Conservation (phyloP, 257 asterid genomes). For the Nicotiana paniculata region DNA sequence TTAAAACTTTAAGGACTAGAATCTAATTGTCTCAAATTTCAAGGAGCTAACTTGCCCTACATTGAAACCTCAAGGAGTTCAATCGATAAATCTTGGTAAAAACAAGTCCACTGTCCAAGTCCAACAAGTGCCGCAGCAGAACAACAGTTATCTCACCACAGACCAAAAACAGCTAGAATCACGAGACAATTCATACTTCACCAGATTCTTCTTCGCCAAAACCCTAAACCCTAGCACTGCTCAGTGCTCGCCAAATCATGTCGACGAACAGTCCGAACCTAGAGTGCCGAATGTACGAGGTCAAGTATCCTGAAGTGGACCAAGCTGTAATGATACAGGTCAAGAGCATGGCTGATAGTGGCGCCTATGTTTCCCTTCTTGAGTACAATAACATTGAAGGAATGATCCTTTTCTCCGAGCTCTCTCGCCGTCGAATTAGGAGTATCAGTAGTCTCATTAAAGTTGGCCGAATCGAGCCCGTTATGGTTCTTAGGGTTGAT, state of each 20-base stretch:
- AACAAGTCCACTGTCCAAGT: too few relatives aligned
- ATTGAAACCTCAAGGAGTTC: too few relatives aligned
- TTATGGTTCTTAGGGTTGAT: slow-evolving; percentile 91
- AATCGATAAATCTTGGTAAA: too few relatives aligned
- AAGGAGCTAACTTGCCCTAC: too few relatives aligned
- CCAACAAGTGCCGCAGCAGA: too few relatives aligned
- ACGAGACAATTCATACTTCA: too few relatives aligned
- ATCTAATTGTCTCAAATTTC: too few relatives aligned
- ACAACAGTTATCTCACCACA: too few relatives aligned
- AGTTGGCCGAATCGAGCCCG: slow-evolving; percentile 90
- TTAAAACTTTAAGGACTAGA: too few relatives aligned
- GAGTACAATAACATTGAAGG: slow-evolving; percentile 97
- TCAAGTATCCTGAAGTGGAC: slow-evolving; percentile 92
- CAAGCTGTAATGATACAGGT: slow-evolving; percentile 89
- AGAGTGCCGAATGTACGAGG: slow-evolving; percentile 97
- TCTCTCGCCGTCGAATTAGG: slow-evolving; percentile 92
- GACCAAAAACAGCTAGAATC: too few relatives aligned
- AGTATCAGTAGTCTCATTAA: slow-evolving; percentile 83
- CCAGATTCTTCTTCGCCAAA: too few relatives aligned
- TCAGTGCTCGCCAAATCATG: slow-evolving; percentile 23
- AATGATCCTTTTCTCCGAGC: slow-evolving; percentile 90
- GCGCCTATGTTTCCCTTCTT: slow-evolving; percentile 79
- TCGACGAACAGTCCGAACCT: slow-evolving; percentile 53
- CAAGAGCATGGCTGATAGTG: slow-evolving; percentile 94
- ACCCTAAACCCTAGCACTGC: too few relatives aligned